Evolutionary conservation across 768 basidiomycete genomes (phyloP), one percentile per base, ranked within the genome.

Genomic region (Serendipita vermifera): DNA sequence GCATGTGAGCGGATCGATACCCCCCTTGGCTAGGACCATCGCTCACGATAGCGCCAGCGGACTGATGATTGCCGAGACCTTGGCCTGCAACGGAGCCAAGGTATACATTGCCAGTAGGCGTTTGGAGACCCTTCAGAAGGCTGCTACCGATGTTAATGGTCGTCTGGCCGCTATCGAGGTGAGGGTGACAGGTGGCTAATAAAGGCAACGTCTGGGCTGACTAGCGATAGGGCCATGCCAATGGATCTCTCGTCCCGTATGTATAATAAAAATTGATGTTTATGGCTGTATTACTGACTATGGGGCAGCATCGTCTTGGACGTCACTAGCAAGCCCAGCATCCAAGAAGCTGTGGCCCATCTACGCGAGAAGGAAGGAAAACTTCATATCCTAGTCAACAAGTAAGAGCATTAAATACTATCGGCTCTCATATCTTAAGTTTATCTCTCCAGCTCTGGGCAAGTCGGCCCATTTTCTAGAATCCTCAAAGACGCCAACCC

Each of bases 21-120:
- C 36, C n/a, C 39, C 15, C 13, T 43, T 11, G 38, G 22, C 20
- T 31, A n/a, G 6, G 7, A 5, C 1, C 22, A 14, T 26, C 15
- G n/a, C 56, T 20, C 32, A 7, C 31, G 7, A 24, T 20, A 40
- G 26, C 11, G 24, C 27, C n/a, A 61, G 60, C 53, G 78, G 78
- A 31, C 66, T 81, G 57, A 80, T 82, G 77, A 87, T 87, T 56
- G 71, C 85, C 6, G 72, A 75, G 55, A 86, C 84, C 3, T 74
- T 89, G 11, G 87, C 86, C 14, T 75, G 81, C 27, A 83, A 81
- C 62, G 85, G 87, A 1, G 85, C 87, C 13, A 83, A 79, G 61
- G 86, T 87, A 14, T 90, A 89, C 63, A 85, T 89, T 62, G 82
- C 80, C 2, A 83, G 84, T 15, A 73, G 87, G 35, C 76, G 87